These are phyloP conservation scores for Nicotiana otophora DNA, from an alignment of 257 asterid genomes.

Conservation along the genomic window DNA sequence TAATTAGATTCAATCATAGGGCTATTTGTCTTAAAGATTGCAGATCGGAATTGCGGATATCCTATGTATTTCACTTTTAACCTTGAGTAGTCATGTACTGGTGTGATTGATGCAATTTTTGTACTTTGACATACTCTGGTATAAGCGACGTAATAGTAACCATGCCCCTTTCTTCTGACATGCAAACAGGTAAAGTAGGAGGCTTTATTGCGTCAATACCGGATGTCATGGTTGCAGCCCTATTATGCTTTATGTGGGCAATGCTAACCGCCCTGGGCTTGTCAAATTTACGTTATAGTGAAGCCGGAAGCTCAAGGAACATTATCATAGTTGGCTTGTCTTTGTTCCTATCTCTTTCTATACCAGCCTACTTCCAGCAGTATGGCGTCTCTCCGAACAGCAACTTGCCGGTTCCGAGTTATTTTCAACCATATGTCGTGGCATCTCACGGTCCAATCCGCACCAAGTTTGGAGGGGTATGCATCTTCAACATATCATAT, in stretches of 20 bases:
- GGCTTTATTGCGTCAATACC: slow-evolving; percentile 97
- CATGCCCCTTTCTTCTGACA: not conserved
- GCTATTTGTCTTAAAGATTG: not conserved
- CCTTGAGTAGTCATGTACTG: not conserved
- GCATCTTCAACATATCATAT: not conserved
- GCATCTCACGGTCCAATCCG: slow-evolving; percentile 92
- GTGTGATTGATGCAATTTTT: not conserved
- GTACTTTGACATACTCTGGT: too few species aligned
- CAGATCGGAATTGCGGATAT: not conserved
- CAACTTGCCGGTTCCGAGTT: slow-evolving; percentile 72
- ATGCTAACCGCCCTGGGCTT: slow-evolving; percentile 90
- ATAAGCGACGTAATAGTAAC: not conserved
- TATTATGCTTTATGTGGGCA: slow-evolving; percentile 96
- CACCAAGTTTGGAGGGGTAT: slow-evolving; percentile 72
- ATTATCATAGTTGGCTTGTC: slow-evolving; percentile 89
- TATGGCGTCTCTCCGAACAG: slow-evolving; percentile 76
- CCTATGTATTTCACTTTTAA: not conserved
- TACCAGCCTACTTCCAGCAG: slow-evolving; percentile 94
- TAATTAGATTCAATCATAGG: not conserved
- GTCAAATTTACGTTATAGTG: slow-evolving; percentile 90
- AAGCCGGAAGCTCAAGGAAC: slow-evolving; percentile 98
- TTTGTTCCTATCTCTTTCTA: slow-evolving; percentile 70
- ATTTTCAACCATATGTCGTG: slow-evolving; percentile 73
- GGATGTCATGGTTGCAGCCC: slow-evolving; percentile 89
- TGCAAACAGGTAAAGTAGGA: slow-evolving; percentile 82